These are phyloP conservation scores for Penicillium lagena DNA, from an alignment of 495 filamentous ascomycete species.

Conservation along the genomic window DNA sequence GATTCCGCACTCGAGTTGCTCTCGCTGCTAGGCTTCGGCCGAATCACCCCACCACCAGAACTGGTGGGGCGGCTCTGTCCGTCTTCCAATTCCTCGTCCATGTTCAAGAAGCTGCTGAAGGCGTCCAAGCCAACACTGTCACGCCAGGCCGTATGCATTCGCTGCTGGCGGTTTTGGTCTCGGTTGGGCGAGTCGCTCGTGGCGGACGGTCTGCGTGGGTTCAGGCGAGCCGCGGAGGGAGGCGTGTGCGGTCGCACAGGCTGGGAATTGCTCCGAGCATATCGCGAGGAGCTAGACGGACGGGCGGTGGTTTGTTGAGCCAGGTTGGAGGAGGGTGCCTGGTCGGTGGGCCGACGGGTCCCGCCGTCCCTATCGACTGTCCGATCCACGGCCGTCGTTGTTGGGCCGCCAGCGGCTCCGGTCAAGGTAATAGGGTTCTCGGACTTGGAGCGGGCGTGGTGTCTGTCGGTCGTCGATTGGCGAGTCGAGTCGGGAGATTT, in stretches of 20 bases:
- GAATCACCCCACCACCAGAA: slow-evolving; percentile 24
- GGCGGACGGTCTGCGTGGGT: slow-evolving; percentile 25
- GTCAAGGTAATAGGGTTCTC: slow-evolving; percentile 22
- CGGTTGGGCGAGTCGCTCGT: slow-evolving; percentile 23
- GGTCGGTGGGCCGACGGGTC: slow-evolving; percentile 30
- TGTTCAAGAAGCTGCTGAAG: slow-evolving; percentile 40
- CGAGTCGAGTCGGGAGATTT: slow-evolving; percentile 12
- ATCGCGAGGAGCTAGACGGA: slow-evolving; percentile 30
- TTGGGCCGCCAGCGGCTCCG: slow-evolving; percentile 33
- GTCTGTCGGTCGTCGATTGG: slow-evolving; percentile 12
- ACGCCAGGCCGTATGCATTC: slow-evolving; percentile 33
- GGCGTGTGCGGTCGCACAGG: slow-evolving; percentile 40
- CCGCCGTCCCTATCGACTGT: slow-evolving; percentile 33
- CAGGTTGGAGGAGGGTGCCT: slow-evolving; percentile 23
- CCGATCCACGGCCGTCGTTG: slow-evolving; percentile 21
- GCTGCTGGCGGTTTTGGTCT: slow-evolving; percentile 27
- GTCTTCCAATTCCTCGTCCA: slow-evolving; percentile 39
- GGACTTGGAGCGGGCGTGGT: slow-evolving; percentile 33
- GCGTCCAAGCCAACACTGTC: slow-evolving; percentile 37
- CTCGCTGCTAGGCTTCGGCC: slow-evolving; percentile 27
- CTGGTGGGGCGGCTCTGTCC: slow-evolving; percentile 23
- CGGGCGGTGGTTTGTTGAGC: slow-evolving; percentile 12
- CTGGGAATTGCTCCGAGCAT: slow-evolving; percentile 40
- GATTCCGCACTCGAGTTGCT: slow-evolving; percentile 31
- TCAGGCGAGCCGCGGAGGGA: slow-evolving; percentile 29